phyloP scores from a whole-genome alignment of 177 flowering plant genomes.

The Vitis hybrid region DNA sequence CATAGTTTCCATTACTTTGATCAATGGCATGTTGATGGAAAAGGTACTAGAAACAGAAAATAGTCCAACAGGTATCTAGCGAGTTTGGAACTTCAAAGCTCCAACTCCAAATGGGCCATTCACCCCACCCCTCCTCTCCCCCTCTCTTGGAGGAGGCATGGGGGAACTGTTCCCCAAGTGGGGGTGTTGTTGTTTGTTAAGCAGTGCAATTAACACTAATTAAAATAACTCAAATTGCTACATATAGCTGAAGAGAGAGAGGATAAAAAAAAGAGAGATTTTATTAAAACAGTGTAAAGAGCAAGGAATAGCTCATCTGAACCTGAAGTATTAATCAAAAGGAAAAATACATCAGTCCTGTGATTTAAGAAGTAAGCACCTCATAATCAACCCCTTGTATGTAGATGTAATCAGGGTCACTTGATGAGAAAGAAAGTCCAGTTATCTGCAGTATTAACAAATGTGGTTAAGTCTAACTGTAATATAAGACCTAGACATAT shows the following conservation, averaged over 20 bases:
- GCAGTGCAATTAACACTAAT: no score
- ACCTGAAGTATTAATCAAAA: background rate
- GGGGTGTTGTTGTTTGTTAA: no score
- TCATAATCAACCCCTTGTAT: conserved; percentile 88
- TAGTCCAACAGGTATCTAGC: no score
- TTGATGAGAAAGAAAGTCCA: conserved; percentile 79
- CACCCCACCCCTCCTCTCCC: no score
- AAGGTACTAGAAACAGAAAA: no score
- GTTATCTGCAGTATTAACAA: conserved; percentile 62
- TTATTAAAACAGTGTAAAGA: background rate
- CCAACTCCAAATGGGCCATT: no score
- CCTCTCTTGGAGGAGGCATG: no score
- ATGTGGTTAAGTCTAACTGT: background rate
- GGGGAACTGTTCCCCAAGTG: no score
- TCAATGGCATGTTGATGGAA: no score
- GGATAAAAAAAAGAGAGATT: background rate
- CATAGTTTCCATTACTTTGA: no score
- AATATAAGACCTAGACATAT: background rate
- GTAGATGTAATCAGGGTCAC: conserved; percentile 61
- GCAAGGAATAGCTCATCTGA: background rate
- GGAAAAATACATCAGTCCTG: background rate
- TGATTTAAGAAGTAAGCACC: conserved; percentile 39
- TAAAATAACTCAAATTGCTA: background rate
- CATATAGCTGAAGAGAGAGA: background rate
- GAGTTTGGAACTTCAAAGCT: no score